phyloP scores from a whole-genome alignment of 768 basidiomycete species.

The Candolleomyces aberdarensis region DNA sequence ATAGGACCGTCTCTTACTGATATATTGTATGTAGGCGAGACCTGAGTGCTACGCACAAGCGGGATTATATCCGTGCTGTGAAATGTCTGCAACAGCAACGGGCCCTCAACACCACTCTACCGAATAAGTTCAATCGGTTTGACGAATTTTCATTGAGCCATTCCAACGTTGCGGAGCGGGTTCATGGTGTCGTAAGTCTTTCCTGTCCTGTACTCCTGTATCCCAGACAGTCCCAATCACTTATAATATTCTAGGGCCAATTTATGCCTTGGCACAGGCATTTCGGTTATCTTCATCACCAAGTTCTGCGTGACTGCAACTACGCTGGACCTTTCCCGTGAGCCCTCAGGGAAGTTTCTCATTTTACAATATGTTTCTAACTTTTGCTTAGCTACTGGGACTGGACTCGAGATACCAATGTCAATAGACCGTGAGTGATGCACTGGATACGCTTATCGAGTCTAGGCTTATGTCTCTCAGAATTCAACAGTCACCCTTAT shows the following conservation, averaged over 20 bases:
- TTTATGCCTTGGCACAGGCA: conserved; percentile 26
- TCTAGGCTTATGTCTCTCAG: not conserved
- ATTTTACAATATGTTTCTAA: not conserved
- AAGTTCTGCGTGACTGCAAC: conserved; percentile 21
- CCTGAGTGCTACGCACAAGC: not conserved
- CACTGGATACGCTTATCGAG: not conserved
- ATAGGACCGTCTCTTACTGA: too few relatives aligned
- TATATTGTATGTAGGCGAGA: not conserved
- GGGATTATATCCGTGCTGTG: conserved; percentile 2
- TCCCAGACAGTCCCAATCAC: not conserved
- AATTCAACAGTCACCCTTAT: conserved; percentile 3
- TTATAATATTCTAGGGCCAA: conserved; percentile 15
- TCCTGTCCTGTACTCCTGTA: not conserved
- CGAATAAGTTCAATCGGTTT: conserved; percentile 12
- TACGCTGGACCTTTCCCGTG: conserved; percentile 23
- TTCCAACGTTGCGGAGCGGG: conserved; percentile 14
- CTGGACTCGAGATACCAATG: conserved; percentile 4
- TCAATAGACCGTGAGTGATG: not conserved
- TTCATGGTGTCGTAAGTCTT: conserved; percentile 21
- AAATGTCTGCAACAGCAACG: conserved; percentile 1
- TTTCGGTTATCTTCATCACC: conserved; percentile 18
- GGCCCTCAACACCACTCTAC: not conserved
- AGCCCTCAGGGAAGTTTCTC: not conserved
- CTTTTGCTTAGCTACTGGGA: conserved; percentile 4
- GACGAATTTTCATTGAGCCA: conserved; percentile 23